These are phyloP conservation scores for Suillus lakei DNA, from an alignment of 768 basidiomycete species.

Conservation along the genomic window DNA sequence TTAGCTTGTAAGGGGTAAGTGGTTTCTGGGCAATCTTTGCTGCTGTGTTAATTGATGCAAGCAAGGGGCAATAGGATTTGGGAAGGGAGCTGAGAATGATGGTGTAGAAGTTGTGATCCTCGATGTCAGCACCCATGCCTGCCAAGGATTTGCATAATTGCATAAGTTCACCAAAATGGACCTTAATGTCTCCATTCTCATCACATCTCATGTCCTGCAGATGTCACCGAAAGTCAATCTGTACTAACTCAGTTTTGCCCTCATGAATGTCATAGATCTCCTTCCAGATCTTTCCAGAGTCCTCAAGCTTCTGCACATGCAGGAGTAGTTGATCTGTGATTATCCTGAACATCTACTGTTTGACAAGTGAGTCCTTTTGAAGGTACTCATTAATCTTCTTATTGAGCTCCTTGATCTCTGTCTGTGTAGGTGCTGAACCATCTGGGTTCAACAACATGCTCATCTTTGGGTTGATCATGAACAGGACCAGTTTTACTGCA, in stretches of 20 bases:
- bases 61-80: constrained; percentile 21
- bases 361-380: constrained; percentile 23
- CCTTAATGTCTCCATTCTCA: constrained; percentile 27
- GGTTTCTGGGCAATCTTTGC: constrained; percentile 10
- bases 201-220: constrained; percentile 27
- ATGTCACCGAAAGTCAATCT: constrained; percentile 24
- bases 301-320: constrained; percentile 13
- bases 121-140: constrained; percentile 22
- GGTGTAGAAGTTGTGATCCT: constrained; percentile 22
- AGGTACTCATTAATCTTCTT: constrained; percentile 10
- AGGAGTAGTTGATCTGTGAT: constrained; percentile 29
- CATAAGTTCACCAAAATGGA: constrained; percentile 23
- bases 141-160: not conserved
- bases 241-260: constrained; percentile 23
- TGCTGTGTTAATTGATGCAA: constrained; percentile 25
- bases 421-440: not conserved
- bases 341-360: constrained; percentile 23
- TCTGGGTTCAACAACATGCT: not conserved
- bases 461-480: not conserved
- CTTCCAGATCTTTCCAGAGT: constrained; percentile 23
- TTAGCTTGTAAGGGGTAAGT: constrained; percentile 20
- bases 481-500: too few species aligned
- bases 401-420: not conserved
- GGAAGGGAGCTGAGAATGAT: constrained; percentile 33
- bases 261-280: constrained; percentile 24